Evolutionary conservation across 140 eudicot species (phyloP).

Genomic region (Senecio squalidus): DNA sequence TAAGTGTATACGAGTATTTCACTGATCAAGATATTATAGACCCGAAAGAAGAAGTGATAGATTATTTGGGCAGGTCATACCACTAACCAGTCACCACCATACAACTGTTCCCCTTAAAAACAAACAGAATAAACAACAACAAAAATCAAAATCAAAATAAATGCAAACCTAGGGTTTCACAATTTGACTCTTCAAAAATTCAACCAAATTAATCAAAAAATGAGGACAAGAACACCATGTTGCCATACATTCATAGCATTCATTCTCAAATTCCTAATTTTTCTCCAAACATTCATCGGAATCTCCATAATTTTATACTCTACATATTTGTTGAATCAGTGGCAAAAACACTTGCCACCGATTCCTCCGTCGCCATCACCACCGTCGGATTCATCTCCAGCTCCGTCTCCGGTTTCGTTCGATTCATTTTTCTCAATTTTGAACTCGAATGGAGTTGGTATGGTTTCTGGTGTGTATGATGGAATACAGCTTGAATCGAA

Average conservation of each 20-base stretch:
- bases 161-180: conserved; percentile 26
- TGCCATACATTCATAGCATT: conserved; percentile 70
- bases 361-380: conserved; percentile 21
- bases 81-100: too few species aligned
- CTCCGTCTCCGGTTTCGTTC: conserved; percentile 26
- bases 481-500: conserved; percentile 20
- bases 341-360: conserved; percentile 45
- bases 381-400: conserved; percentile 21
- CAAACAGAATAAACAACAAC: background rate
- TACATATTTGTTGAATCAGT: conserved; percentile 64
- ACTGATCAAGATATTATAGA: too few species aligned
- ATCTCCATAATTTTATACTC: conserved; percentile 67
- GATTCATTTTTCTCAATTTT: conserved; percentile 7
- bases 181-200: background rate
- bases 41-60: too few species aligned
- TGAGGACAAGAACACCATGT: conserved; percentile 58
- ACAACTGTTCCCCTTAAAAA: too few species aligned
- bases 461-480: conserved; percentile 10
- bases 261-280: conserved; percentile 67
- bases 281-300: conserved; percentile 63
- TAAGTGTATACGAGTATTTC: too few species aligned
- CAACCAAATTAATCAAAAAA: conserved; percentile 15
- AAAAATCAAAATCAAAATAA: background rate
- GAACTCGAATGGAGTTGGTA: conserved; percentile 14
- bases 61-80: too few species aligned